Conservation (phyloP, 768 basidiomycete genomes). For the Xerocomellus dryophilus region DNA sequence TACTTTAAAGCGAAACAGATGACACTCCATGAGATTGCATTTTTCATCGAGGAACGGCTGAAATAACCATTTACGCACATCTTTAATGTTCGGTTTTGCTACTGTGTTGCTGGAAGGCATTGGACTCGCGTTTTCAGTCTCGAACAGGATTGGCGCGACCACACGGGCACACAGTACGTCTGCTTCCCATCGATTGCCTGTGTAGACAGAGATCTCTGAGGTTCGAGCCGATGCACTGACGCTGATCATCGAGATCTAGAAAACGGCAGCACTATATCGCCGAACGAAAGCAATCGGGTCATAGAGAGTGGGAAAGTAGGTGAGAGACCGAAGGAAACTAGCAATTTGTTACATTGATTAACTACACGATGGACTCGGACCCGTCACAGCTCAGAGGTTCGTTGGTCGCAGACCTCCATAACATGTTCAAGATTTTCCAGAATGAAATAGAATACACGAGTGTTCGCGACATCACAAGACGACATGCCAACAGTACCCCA, state of each 20-base stretch:
- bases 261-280: constrained; percentile 52
- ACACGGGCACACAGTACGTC: constrained; percentile 85
- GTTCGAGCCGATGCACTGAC: neutral
- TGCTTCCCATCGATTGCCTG: neutral
- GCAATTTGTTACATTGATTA: neutral
- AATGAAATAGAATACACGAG: too few relatives aligned
- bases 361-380: too few relatives aligned
- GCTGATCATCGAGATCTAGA: constrained; percentile 45
- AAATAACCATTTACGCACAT: neutral
- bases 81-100: constrained; percentile 76
- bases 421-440: too few relatives aligned
- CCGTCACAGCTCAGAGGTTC: too few relatives aligned
- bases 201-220: too few relatives aligned
- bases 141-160: constrained; percentile 86
- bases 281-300: constrained; percentile 11
- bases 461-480: too few relatives aligned
- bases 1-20: constrained; percentile 87
- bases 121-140: constrained; percentile 78
- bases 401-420: too few relatives aligned
- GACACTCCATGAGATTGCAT: constrained; percentile 60
- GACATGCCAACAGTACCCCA: too few relatives aligned
- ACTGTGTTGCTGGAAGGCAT: constrained; percentile 79
- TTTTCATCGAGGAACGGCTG: constrained; percentile 71
- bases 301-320: neutral
- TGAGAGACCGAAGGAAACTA: neutral